Conservation (phyloP, 192 early-diverging fungal genomes). For the Gaertneriomyces sp. region DNA sequence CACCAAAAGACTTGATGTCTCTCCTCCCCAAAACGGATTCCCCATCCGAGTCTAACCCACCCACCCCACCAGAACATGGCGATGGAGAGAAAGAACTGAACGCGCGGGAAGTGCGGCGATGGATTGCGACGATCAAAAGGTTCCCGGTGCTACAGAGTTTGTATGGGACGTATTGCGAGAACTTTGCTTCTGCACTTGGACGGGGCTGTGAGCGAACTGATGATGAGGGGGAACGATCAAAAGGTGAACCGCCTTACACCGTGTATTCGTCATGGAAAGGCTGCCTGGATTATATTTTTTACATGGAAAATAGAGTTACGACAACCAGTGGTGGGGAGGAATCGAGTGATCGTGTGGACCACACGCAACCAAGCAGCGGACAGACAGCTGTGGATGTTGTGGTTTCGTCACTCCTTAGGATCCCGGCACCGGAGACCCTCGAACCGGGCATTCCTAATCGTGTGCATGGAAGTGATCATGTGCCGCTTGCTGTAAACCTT, state of each 20-base stretch:
- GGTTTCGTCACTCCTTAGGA: too few species aligned
- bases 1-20: not conserved
- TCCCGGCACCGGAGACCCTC: too few species aligned
- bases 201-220: not conserved
- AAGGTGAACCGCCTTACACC: slow-evolving; percentile 38
- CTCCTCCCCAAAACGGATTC: too few species aligned
- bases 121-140: not conserved
- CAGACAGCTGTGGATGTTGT: too few species aligned
- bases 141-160: slow-evolving; percentile 23
- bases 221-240: not conserved
- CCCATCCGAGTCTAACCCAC: too few species aligned
- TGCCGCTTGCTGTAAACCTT: too few species aligned
- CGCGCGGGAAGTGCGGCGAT: slow-evolving; percentile 4
- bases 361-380: too few species aligned
- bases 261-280: slow-evolving; percentile 34
- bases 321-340: not conserved
- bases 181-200: slow-evolving; percentile 4
- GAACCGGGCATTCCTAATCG: too few species aligned
- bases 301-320: not conserved
- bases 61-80: too few species aligned
- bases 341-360: not conserved
- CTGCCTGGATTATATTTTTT: slow-evolving; percentile 42
- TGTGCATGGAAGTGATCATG: too few species aligned
- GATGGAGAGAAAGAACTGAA: too few species aligned
- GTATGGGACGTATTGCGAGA: slow-evolving; percentile 27